Evolutionary conservation across 2,329 filamentous ascomycete species (phyloP).

Genomic region (Penicillium sp.): DNA sequence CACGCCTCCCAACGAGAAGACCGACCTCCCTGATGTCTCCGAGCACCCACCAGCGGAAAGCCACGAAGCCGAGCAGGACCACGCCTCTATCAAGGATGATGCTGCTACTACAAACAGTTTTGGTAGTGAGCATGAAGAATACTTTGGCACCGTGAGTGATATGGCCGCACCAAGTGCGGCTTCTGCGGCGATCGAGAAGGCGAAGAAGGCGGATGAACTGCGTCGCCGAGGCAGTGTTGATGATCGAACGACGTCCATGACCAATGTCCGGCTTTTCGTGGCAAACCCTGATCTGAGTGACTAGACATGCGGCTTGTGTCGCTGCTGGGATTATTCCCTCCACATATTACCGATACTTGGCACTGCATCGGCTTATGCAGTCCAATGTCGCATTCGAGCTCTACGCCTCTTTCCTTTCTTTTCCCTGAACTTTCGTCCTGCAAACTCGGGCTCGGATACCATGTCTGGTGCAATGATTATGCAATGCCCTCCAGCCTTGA

Average conservation of each 20-base stretch:
- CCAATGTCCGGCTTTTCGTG: conserved; percentile 39
- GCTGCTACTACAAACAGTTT: conserved; percentile 25
- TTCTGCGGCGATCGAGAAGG: conserved; percentile 32
- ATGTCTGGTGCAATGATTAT: no score
- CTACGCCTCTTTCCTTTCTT: no score
- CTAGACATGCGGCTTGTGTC: no score
- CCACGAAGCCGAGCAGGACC: conserved; percentile 19
- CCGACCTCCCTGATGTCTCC: conserved; percentile 36
- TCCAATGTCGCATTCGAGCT: no score
- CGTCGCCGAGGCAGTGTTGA: conserved; percentile 43
- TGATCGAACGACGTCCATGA: conserved; percentile 42
- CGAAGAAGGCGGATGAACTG: conserved; percentile 38
- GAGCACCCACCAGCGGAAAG: conserved; percentile 31
- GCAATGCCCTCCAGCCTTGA: no score
- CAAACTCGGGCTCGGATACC: no score
- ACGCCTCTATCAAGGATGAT: conserved; percentile 26
- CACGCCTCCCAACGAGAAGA: conserved; percentile 43
- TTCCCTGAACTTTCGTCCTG: no score
- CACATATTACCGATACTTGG: conserved; percentile 3
- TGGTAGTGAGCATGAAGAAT: conserved; percentile 42
- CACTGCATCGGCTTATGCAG: no score
- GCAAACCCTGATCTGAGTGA: conserved; percentile 42
- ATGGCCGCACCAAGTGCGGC: conserved; percentile 41
- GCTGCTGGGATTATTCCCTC: no score
- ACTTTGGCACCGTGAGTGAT: conserved; percentile 45